Evolutionary conservation across 306 rosid species (phyloP), one percentile per base, ranked within the genome.

Genomic region (Castanopsis chinensis): DNA sequence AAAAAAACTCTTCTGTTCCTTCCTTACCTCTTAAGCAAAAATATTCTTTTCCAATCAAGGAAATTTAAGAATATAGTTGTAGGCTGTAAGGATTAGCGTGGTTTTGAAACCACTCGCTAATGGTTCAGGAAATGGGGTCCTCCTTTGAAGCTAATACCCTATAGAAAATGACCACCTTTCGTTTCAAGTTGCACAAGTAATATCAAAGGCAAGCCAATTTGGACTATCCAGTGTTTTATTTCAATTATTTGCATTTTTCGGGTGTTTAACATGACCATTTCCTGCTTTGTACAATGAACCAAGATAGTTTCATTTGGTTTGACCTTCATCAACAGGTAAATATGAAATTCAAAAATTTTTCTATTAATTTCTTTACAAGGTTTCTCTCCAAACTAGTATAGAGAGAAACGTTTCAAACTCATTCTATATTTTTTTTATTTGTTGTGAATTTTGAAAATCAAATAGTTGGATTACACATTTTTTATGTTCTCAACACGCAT

Each of bases 111-210:
- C 71, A 33, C 51, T 67, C 51, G 6, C 5, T 67, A 67, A 33
- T 10, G 71, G 71, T 33, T 67, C 69, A 63, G 23, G 23, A 67
- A 67, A 19, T 67, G 23, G 14, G 49, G 15, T 12, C 19, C 27
- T 20, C 15, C 28, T 25, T 60, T 28, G 27, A 4, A 25, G 68
- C n/a, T 5, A 60, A 25, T 25, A 61, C 7, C 4, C 1, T 25
- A 25, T 61, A 27, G 37, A 61, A 13, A 61, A 61, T 14, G 33
- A 14, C 13, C 49, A 4, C 23, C 45, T 15, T 18, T 41, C 11
- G 33, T 20, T 49, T 54, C 78, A 37, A 17, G 37, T 72, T 73
- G 83, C 69, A 21, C 70, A 63, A 60, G 68, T 61, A n/a, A 25
- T 41, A 7, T 18, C 4, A 49, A 49, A 49, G 61, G 5, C 30